Base-by-base conservation (phyloP, 2,329 filamentous ascomycete species). In the Macrophomina phaseolina region DNA sequence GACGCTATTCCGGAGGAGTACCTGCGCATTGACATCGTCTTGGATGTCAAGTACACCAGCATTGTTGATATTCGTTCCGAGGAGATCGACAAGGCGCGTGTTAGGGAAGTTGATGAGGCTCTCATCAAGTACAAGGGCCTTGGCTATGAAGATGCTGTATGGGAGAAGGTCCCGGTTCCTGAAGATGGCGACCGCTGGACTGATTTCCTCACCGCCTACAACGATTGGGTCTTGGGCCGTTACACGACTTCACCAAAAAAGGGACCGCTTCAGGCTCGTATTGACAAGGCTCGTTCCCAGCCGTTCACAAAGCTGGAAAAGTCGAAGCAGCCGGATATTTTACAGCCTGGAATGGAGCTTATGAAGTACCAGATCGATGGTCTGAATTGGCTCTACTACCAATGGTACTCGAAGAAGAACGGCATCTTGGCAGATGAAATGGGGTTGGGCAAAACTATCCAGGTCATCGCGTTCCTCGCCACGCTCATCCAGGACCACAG, bases 391-490 rank as follows among this genome's bases (percentile, higher is more conserved):
- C 86, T 99, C 2, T 90, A 97, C 67, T 94, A 91, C 76, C 95
- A 95, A 75, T 98, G 92, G 83, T 91, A 93, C 73, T 84, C 87
- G 61, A 85, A 89, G 71, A 89, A 91, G 74, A 98, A 95, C 73
- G 91, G 93, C 34, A 94, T 98, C 67, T 86, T 98, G 6, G 95
- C 95, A 0, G 95, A 99, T 75, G 95, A 99, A 76, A 99, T 99
- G 95, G 95, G 95, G 48, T 86, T 99, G 1, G 95, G 95, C 38
- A 99, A 99, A 81, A 99, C 95, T 0, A 92, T 99, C 38, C 95
- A 99, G 76, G 89, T 97, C 63, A 91, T 98, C 68, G 88, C 90
- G 2, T 87, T 97, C 69, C 85, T 98, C 68, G 89, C 91, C 1
- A 89, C 90, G 0, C 80, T 98, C 45, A 77, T 84, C 4, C 79